Base-by-base conservation (phyloP, 257 asterid genomes). In the Solanum chaucha region DNA sequence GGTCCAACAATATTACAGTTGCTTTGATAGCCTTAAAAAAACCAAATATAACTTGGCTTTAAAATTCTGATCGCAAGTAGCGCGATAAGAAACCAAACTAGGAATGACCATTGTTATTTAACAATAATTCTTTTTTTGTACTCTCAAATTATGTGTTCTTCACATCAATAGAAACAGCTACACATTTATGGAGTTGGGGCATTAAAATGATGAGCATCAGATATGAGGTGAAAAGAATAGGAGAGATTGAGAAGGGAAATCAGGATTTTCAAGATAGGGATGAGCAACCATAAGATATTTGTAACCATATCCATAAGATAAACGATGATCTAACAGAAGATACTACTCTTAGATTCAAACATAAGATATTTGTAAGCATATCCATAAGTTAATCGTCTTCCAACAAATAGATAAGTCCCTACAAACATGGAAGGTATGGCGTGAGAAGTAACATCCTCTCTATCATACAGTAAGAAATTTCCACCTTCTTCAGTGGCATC, bases 401-500 rank as follows among this genome's bases (percentile, higher is more conserved):
- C 17, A 80, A 80, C 36, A 35, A 35, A 35, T 35, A 35, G 36
- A 32, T 32, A 40, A 40, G 64, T 78, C 38, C 64, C 17, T 14
- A 84, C 61, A 8, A 4, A 10, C 77, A 41, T 28, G 87, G 41
- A 67, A 65, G 26, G 30, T 85, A 85, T 14, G 67, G 20, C 24
- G 36, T 38, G 80, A 65, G 36, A 84, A 38, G 38, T 44, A 38
- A 67, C 36, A 85, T 70, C 71, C 51, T 30, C 65, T 44, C 14
- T 11, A 32, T 15, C 68, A 51, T 38, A 80, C 15, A 84, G 77
- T 19, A 59, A 5, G 55, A 74, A 46, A 73, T 72, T 34, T 58
- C 12, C 86, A 95, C 99, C 98, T 96, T 94, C 94, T 89, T 94
- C 94, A 90, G 88, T 83, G 84, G 88, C 91, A 86, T 90, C 83